These are phyloP conservation scores for Cucurbita moschata DNA, from an alignment of 306 rosid species.

Conservation along the genomic window DNA sequence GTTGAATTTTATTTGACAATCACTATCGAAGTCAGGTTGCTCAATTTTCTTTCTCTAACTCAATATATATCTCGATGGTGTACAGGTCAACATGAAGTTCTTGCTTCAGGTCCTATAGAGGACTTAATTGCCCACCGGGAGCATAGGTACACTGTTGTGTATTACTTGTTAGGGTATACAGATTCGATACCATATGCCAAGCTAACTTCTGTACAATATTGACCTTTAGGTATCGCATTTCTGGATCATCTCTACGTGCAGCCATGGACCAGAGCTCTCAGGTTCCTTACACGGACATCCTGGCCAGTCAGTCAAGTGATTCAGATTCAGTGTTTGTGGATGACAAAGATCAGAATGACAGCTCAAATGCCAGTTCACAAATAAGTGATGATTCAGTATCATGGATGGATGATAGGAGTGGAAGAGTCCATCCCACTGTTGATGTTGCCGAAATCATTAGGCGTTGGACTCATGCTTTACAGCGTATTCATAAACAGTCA, in stretches of 20 bases:
- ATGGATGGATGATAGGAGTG: constrained; percentile 71
- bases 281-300: constrained; percentile 54
- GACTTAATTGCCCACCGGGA: constrained; percentile 96
- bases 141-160: constrained; percentile 51
- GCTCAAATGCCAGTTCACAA: constrained; percentile 31
- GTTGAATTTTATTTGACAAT: not conserved
- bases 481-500: constrained; percentile 97
- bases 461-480: constrained; percentile 98
- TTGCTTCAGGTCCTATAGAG: constrained; percentile 98
- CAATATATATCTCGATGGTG: not conserved
- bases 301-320: constrained; percentile 46
- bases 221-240: constrained; percentile 74
- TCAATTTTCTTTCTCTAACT: not conserved
- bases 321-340: constrained; percentile 27
- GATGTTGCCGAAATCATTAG: constrained; percentile 94
- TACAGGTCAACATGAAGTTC: constrained; percentile 93
- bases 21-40: not conserved
- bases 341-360: constrained; percentile 57
- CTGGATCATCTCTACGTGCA: constrained; percentile 96
- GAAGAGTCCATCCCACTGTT: constrained; percentile 64
- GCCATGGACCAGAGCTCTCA: constrained; percentile 99
- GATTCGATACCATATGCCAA: constrained; percentile 7
- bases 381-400: constrained; percentile 39
- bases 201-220: constrained; percentile 16
- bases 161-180: constrained; percentile 1